Base-by-base conservation (phyloP, 1,284 basidiomycete species). In the Moniliophthora roreri region DNA sequence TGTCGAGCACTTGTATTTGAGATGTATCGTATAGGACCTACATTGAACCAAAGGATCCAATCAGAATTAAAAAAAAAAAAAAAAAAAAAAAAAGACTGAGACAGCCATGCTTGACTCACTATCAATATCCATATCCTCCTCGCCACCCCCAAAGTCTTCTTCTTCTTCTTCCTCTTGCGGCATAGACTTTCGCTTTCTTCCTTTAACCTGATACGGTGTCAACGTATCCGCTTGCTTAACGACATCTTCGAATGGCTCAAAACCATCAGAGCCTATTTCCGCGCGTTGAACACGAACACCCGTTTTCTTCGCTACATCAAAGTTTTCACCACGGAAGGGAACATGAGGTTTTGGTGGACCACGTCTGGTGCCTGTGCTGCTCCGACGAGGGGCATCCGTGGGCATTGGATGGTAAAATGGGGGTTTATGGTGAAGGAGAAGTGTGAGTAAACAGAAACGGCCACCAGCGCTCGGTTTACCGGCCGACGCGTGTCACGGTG, bases 241-340 rank as follows among this genome's bases (percentile, higher is more conserved):
- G 62, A 93, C 76, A 59, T 85, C 81, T 52, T 85, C 83, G 62
- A 92, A 89, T 10, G 85, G 85, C 68, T 95, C 93, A 66, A 91
- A 92, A 9, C 93, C 95, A 64, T 93, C 89, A 11, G 86, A 86
- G 60, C 84, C 85, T 57, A 82, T 80, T 49, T 85, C 81, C 47
- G 91, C 82, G 65, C 84, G 80, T 26, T 70, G 76, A 15, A 91
- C 82, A 1, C 78, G 74, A 50, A 89, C 76, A 2, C 89, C 89
- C 0, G 88, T 91, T 65, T 84, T 87, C 76, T 87, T 89, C 15
- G 89, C 89, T 52, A 84, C 85, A 44, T 79, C 78, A n/a, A 81
- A 79, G 60, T 91, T 84, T 62, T 90, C 85, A 10, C 83, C 87
- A 45, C 84, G 79, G 62, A 85, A 91, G 0, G 89, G 89, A 15